Percentiles rank a stretch among this genome's conserved stretches.
These are phyloP conservation scores for Pseudogymnoascus sp. DNA, from an alignment of 2,329 filamentous ascomycete species.

Conservation along the genomic window DNA sequence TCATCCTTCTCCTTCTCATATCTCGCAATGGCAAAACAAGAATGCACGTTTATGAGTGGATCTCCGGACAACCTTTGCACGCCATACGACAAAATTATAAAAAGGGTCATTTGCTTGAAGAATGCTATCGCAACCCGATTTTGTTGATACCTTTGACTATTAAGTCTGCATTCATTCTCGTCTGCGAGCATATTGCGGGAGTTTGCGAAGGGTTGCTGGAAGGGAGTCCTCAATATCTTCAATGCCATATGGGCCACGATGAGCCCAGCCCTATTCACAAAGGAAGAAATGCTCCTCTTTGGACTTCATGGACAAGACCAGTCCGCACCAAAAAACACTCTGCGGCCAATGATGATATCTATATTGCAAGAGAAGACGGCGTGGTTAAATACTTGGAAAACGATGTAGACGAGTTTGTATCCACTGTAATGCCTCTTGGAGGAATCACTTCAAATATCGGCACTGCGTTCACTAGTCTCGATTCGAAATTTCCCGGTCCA, in stretches of 20 bases:
- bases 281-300: conserved; percentile 49
- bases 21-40: conserved; percentile 41
- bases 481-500: conserved; percentile 31
- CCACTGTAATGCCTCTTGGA: conserved; percentile 52
- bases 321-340: conserved; percentile 56
- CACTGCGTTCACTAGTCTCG: conserved; percentile 66
- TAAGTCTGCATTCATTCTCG: conserved; percentile 60
- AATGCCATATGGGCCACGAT: neutral
- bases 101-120: conserved; percentile 42
- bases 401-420: conserved; percentile 45
- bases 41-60: conserved; percentile 56
- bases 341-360: conserved; percentile 66
- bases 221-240: conserved; percentile 39
- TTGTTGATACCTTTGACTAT: conserved; percentile 66
- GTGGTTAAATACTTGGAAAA: conserved; percentile 66
- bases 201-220: conserved; percentile 49
- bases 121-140: conserved; percentile 52
- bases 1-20: conserved; percentile 67
- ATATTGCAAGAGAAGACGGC: conserved; percentile 83
- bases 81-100: conserved; percentile 40
- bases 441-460: conserved; percentile 67
- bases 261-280: conserved; percentile 39
- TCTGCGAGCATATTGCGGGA: conserved; percentile 53
- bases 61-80: conserved; percentile 41
- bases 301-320: conserved; percentile 80